Conservation (phyloP, 2,329 filamentous ascomycete genomes). For the Huntiella omanensis region DNA sequence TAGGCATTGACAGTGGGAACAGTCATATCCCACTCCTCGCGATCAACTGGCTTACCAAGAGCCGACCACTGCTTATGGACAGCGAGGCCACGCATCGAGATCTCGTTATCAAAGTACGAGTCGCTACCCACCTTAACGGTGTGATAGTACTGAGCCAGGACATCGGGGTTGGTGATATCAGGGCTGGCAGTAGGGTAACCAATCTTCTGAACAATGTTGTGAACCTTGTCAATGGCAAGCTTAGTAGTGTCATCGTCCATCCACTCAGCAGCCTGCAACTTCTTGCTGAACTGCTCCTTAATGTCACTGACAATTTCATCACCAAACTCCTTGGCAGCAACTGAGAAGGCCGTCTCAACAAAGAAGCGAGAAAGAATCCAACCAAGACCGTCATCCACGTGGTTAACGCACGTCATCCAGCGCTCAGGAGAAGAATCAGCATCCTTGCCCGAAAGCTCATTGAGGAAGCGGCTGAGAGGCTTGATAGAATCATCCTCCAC, state of each 20-base stretch:
- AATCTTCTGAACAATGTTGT: slow-evolving; percentile 49
- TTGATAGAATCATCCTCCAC: slow-evolving; percentile 41
- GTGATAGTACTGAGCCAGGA: slow-evolving; percentile 37
- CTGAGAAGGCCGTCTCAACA: slow-evolving; percentile 47
- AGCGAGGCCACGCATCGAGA: slow-evolving; percentile 30
- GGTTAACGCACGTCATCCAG: slow-evolving; percentile 44
- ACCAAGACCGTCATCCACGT: slow-evolving; percentile 37
- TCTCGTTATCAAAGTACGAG: slow-evolving; percentile 37
- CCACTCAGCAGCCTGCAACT: slow-evolving; percentile 40
- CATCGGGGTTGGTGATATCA: slow-evolving; percentile 37
- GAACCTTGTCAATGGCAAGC: slow-evolving; percentile 43
- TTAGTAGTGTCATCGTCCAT: slow-evolving; percentile 42
- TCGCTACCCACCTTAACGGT: slow-evolving; percentile 29
- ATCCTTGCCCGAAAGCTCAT: slow-evolving; percentile 41
- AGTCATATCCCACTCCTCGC: slow-evolving; percentile 40
- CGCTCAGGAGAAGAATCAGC: slow-evolving; percentile 42
- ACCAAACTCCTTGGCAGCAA: slow-evolving; percentile 45
- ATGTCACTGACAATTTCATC: slow-evolving; percentile 54
- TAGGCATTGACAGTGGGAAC: slow-evolving; percentile 47
- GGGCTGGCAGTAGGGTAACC: slow-evolving; percentile 46
- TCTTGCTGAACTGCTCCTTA: slow-evolving; percentile 44
- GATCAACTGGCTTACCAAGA: slow-evolving; percentile 40
- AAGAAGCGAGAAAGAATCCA: slow-evolving; percentile 58
- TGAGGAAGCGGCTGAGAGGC: slow-evolving; percentile 40
- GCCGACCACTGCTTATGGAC: slow-evolving; percentile 33